Percentiles rank a stretch among this genome's conserved stretches.
Conservation (phyloP, 257 asterid species). For the Plantago elongata region DNA sequence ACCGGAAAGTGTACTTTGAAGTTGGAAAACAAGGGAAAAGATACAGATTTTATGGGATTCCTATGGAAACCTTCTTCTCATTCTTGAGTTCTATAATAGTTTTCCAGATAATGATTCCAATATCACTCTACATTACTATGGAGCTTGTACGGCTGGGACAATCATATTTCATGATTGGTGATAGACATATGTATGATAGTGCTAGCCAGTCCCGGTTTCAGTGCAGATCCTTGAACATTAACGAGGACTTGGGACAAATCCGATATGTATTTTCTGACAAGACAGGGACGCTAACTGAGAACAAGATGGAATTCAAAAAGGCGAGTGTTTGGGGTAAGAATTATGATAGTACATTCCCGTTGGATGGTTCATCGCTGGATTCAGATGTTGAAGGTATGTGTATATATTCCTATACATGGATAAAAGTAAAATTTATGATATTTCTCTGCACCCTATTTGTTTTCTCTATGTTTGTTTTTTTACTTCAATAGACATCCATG, state of each 20-base stretch:
- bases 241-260: slow-evolving; percentile 98
- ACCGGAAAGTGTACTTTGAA: slow-evolving; percentile 61
- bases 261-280: slow-evolving; percentile 88
- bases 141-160: slow-evolving; percentile 98
- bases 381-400: slow-evolving; percentile 53
- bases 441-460: not conserved
- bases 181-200: slow-evolving; percentile 72
- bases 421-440: slow-evolving; percentile 7
- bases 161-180: slow-evolving; percentile 97
- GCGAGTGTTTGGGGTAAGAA: slow-evolving; percentile 81
- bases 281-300: slow-evolving; percentile 95
- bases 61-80: slow-evolving; percentile 90
- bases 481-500: not conserved
- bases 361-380: slow-evolving; percentile 36
- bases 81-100: slow-evolving; percentile 93
- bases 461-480: not conserved
- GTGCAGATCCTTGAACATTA: slow-evolving; percentile 97
- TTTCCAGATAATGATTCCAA: slow-evolving; percentile 98
- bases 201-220: slow-evolving; percentile 80
- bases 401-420: slow-evolving; percentile 11
- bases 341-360: slow-evolving; percentile 42
- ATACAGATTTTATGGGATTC: slow-evolving; percentile 79
- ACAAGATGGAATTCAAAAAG: slow-evolving; percentile 93
- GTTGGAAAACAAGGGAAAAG: slow-evolving; percentile 49
- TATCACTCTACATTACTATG: slow-evolving; percentile 96